phyloP scores from a whole-genome alignment of 169 alveolate genomes.

The Cryptosporidium parvum region DNA sequence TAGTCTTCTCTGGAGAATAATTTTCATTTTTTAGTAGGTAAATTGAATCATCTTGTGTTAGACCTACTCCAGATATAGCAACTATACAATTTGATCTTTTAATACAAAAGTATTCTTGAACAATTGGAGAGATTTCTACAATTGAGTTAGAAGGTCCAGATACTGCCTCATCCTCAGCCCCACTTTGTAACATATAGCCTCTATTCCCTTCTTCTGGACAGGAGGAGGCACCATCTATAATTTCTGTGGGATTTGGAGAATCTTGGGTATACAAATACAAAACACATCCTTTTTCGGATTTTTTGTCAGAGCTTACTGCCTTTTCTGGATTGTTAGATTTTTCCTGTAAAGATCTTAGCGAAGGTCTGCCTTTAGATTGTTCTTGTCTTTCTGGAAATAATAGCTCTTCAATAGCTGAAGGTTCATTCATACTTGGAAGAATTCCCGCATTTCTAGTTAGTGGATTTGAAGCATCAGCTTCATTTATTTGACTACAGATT shows the following conservation, averaged over 20 bases:
- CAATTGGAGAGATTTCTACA: constrained; percentile 64
- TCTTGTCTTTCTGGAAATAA: neutral
- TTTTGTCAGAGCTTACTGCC: neutral
- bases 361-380: neutral
- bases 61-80: constrained; percentile 57
- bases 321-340: neutral
- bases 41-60: constrained; percentile 49
- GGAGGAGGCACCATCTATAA: constrained; percentile 27
- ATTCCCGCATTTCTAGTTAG: neutral
- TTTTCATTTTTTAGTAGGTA: constrained; percentile 13
- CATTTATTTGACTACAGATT: neutral
- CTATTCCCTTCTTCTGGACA: constrained; percentile 70
- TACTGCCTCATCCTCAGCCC: neutral
- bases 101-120: constrained; percentile 54
- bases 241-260: constrained; percentile 46
- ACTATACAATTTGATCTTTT: constrained; percentile 48
- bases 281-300: constrained; percentile 8
- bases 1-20: neutral
- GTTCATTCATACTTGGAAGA: constrained; percentile 2
- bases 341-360: constrained; percentile 27
- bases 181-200: constrained; percentile 41
- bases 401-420: constrained; percentile 12
- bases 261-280: constrained; percentile 31
- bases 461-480: neutral
- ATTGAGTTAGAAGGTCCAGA: constrained; percentile 47